Base-by-base conservation (phyloP, 768 basidiomycete genomes). In the Termitomyces eurrhizus region DNA sequence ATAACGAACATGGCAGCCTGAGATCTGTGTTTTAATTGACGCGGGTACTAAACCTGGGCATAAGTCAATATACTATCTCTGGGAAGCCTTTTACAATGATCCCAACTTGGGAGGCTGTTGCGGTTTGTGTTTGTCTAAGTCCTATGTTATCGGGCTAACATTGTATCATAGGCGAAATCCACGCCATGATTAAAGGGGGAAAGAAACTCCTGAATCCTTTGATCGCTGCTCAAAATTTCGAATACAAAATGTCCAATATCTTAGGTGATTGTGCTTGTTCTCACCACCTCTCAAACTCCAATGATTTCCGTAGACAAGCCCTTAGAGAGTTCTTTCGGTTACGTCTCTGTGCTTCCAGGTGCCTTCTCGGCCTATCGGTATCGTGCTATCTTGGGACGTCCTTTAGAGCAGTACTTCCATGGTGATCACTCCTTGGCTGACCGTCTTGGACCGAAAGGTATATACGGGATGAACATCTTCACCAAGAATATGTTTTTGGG, bases 171-270 rank as follows among this genome's bases (percentile, higher is more conserved):
- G 77, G 78, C 66, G 94, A 96, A 80, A 95, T 96, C 65, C 91
- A 95, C 64, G 95, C 95, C 62, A 96, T 96, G 95, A 91, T 96
- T 68, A 86, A 94, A 72, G 92, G 93, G 16, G 94, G 94, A 48
- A 87, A 74, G 74, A 97, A 97, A 73, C 83, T 98, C 29, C 72
- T 98, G 62, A 98, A 98, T 69, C 95, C 93, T 21, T 77, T 95
- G 52, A 83, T 98, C 35, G 95, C 95, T 8, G 94, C 95, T 16
- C 95, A 98, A 73, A 97, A 98, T 75, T 95, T 95, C 67, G 94
- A 95, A 76, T 97, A 97, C 78, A 97, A 94, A 77, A 96, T 98
- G 92, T 95, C 93, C 49, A 97, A 98, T 74, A 97, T 98, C 69
- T 79, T 98, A 33, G 90, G 88, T 86, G 65, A 57, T 78, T 58